Evolutionary conservation across 2,329 filamentous ascomycete species (phyloP).

Genomic region (Penicillium frequentans): DNA sequence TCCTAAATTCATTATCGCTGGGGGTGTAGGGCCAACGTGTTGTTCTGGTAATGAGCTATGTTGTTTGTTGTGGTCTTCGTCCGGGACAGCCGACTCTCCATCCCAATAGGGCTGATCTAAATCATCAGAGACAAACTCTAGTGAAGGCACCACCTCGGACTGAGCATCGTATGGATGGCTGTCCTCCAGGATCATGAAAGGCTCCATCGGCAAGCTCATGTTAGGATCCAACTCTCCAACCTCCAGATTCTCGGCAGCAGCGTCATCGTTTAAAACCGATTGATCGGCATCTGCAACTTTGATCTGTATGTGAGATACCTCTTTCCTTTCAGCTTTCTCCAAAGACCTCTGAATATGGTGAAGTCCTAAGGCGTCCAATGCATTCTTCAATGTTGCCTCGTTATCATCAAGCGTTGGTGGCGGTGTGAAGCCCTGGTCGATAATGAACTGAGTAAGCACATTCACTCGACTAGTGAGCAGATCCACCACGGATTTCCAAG

Average conservation of each 20-base stretch:
- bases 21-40: not conserved
- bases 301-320: not conserved
- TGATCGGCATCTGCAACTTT: not conserved
- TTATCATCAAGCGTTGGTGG: constrained; percentile 7
- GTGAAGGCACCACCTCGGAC: not conserved
- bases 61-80: not conserved
- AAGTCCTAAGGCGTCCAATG: constrained; percentile 1
- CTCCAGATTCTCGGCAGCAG: not conserved
- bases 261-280: not conserved
- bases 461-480: constrained; percentile 4
- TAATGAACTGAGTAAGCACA: constrained; percentile 3
- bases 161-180: not conserved
- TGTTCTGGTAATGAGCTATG: not conserved
- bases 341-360: not conserved
- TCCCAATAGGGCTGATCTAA: not conserved
- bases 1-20: not conserved
- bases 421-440: not conserved
- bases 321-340: not conserved
- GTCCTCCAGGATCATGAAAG: not conserved
- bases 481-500: constrained; percentile 5
- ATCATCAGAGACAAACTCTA: not conserved
- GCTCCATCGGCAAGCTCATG: not conserved
- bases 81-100: not conserved
- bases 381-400: constrained; percentile 4
- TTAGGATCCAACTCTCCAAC: not conserved